Conservation (phyloP, 352 stramenopile species). For the Phytophthora parvispora region DNA sequence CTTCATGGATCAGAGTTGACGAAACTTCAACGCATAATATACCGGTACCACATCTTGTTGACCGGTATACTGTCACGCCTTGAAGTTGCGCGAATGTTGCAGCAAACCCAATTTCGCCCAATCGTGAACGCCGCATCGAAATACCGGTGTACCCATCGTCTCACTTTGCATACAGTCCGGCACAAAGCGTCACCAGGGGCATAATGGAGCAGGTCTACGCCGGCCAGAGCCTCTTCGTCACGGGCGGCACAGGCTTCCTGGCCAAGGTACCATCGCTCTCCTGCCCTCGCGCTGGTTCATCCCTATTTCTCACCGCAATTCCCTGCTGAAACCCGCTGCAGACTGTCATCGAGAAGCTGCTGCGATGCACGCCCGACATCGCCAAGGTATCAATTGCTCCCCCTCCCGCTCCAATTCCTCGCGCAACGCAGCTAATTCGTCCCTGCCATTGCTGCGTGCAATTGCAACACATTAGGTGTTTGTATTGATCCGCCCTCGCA, state of each 20-base stretch:
- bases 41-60: too few relatives aligned
- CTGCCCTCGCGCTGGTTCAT: too few relatives aligned
- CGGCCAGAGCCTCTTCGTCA: conserved; percentile 83
- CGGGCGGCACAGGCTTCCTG: conserved; percentile 89
- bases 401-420: neutral
- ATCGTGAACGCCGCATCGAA: too few relatives aligned
- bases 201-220: conserved; percentile 68
- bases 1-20: too few relatives aligned
- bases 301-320: conserved; percentile 9
- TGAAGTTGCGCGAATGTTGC: too few relatives aligned
- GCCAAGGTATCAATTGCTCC: conserved; percentile 42
- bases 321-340: conserved; percentile 16
- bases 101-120: too few relatives aligned
- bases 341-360: conserved; percentile 85
- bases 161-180: conserved; percentile 13
- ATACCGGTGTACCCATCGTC: conserved; percentile 1
- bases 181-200: conserved; percentile 3
- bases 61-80: too few relatives aligned
- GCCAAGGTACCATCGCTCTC: conserved; percentile 61
- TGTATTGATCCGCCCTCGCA: conserved; percentile 83
- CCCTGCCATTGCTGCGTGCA: neutral
- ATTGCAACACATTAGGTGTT: conserved; percentile 52
- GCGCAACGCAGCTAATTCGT: conserved; percentile 3
- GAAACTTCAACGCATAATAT: too few relatives aligned
- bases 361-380: conserved; percentile 73